Evolutionary conservation across 306 rosid species (phyloP), one percentile per base, ranked within the genome.

Genomic region (Trifolium pratense): DNA sequence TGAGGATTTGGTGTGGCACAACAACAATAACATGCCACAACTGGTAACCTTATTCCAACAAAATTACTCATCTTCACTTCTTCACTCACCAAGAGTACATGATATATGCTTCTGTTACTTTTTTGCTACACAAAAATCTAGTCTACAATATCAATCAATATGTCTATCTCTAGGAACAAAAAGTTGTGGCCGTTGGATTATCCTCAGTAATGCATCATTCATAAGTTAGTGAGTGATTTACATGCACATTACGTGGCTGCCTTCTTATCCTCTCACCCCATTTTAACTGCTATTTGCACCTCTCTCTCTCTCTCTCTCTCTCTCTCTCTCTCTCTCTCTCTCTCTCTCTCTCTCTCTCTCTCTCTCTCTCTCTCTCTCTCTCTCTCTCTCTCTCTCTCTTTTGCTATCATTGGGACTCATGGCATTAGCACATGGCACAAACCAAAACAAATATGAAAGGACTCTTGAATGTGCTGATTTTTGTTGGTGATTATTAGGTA

Each of bases 1-100:
- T 0, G 6, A 29, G 11, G 48, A 13, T 42, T 42, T 48, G 55
- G 55, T 7, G 55, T 48, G 21, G 21, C 55, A 48, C 39, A 65
- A 40, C 26, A 55, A 13, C 75, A 25, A 58, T 5, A 62, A 17
- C 51, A 71, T 7, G 45, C 15, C 7, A 75, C 25, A 56, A 61
- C 39, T 8, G 87, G 84, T 40, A 72, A 42, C 57, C 82, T 56
- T 66, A 74, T 76, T 25, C 86, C 90, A 68, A 83, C 51, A 58
- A 82, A 75, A 68, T 55, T 82, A 73, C 87, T 48, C 96, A 88
- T 87, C 6, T 58, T 85, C 69, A 29, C 5, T 29, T 29, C 32
- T 21, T 56, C 16, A 12, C n/a, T 56, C 9, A 56, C 9, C 29
- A 10, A 11, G 15, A 21, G 31, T 29, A 29, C 5, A 29, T 40